A percentile compares a stretch with the other conserved stretches of the same genome.
Evolutionary conservation across 2,329 filamentous ascomycete genomes (phyloP).

Genomic region (Claviceps monticola): DNA sequence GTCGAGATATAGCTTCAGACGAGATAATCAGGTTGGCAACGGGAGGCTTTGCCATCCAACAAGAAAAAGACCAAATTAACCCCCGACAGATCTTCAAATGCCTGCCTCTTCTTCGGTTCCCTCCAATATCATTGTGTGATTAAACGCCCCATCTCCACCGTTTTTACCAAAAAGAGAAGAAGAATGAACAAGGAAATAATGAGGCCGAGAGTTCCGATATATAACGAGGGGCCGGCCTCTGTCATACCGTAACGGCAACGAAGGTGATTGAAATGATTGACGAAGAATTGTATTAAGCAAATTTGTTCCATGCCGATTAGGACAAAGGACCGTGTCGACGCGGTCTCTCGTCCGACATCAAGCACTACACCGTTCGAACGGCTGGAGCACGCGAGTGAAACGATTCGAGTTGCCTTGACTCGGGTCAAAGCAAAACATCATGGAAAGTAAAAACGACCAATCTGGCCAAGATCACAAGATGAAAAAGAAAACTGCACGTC

Average conservation of each 20-base stretch:
- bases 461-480: constrained; percentile 1
- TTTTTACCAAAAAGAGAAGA: neutral
- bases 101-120: neutral
- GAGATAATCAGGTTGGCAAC: neutral
- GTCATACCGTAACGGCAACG: constrained; percentile 17
- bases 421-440: neutral
- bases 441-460: constrained; percentile 2
- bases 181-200: neutral
- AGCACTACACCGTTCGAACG: neutral
- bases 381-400: neutral
- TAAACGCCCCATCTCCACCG: neutral
- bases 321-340: neutral
- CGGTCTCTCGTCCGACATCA: neutral
- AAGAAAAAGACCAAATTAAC: neutral
- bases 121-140: neutral
- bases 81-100: too few species aligned
- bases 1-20: neutral
- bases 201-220: neutral
- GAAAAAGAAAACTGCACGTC: constrained; percentile 7
- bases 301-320: neutral
- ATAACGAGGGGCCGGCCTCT: constrained; percentile 6
- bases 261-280: constrained; percentile 23
- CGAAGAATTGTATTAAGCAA: constrained; percentile 23
- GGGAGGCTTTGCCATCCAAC: neutral
- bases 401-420: neutral